A percentile compares a stretch with the other conserved stretches of the same genome.
phyloP scores from a whole-genome alignment of 148 eudicot genomes.

The Cornus controversa region DNA sequence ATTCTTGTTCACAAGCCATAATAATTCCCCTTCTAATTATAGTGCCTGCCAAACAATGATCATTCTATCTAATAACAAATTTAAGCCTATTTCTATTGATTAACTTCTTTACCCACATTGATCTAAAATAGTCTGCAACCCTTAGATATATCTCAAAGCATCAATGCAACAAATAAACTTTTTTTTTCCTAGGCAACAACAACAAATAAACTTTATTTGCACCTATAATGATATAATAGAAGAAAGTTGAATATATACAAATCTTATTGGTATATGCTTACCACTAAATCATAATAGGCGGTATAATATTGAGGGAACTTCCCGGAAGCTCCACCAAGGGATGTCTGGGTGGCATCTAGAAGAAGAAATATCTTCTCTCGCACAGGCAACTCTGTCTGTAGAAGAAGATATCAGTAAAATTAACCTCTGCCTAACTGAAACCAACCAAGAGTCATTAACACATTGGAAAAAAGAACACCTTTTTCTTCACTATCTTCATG shows the following conservation, averaged over 20 bases:
- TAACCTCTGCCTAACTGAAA: neutral
- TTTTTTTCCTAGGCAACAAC: too few species aligned
- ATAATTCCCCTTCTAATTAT: neutral
- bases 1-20: neutral
- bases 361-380: slow-evolving; percentile 96
- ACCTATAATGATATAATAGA: neutral
- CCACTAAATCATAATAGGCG: slow-evolving; percentile 93
- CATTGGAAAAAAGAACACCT: slow-evolving; percentile 38
- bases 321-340: slow-evolving; percentile 87
- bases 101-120: neutral
- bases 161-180: neutral
- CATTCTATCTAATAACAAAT: neutral
- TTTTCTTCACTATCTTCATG: slow-evolving; percentile 93
- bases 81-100: neutral
- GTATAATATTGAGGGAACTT: slow-evolving; percentile 88
- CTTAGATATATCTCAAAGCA: neutral
- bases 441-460: neutral
- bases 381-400: slow-evolving; percentile 80
- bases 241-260: neutral
- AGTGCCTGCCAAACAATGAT: neutral
- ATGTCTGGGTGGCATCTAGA: slow-evolving; percentile 95
- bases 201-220: neutral
- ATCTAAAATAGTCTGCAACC: neutral
- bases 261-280: slow-evolving; percentile 33
- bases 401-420: slow-evolving; percentile 16